Conservation (phyloP, 805 yeast genomes). For the Lipomyces mesembrius region DNA sequence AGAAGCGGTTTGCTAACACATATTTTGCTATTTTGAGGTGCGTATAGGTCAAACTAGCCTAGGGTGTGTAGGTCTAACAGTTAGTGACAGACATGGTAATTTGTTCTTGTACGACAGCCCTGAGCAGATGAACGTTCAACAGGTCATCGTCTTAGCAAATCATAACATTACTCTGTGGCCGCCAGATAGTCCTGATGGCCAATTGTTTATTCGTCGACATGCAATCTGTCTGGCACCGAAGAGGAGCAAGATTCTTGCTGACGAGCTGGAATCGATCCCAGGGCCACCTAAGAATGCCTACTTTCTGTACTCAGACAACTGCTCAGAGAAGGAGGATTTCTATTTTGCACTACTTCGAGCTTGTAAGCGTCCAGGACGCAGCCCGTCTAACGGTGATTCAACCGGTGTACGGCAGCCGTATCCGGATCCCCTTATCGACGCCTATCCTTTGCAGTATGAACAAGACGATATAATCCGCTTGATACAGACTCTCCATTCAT, state of each 20-base stretch:
- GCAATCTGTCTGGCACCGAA: slow-evolving; percentile 67
- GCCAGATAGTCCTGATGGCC: slow-evolving; percentile 69
- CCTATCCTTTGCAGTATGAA: slow-evolving; percentile 71
- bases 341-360: slow-evolving; percentile 84
- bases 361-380: slow-evolving; percentile 51
- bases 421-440: slow-evolving; percentile 65
- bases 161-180: slow-evolving; percentile 87
- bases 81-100: slow-evolving; percentile 70
- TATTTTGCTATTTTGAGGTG: slow-evolving; percentile 48
- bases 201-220: slow-evolving; percentile 76
- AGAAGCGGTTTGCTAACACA: slow-evolving; percentile 35
- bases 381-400: background rate
- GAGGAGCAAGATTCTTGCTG: slow-evolving; percentile 45
- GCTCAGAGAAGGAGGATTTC: slow-evolving; percentile 89
- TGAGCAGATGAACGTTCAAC: slow-evolving; percentile 64
- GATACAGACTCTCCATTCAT: slow-evolving; percentile 76
- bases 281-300: slow-evolving; percentile 50
- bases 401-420: slow-evolving; percentile 21
- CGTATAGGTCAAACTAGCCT: slow-evolving; percentile 22
- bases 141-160: slow-evolving; percentile 76
- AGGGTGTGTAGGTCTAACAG: slow-evolving; percentile 47
- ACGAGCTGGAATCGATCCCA: slow-evolving; percentile 7
- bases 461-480: slow-evolving; percentile 74
- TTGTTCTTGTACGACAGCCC: slow-evolving; percentile 81
- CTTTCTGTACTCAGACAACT: slow-evolving; percentile 75